Evolutionary conservation across 306 rosid genomes (phyloP), one percentile per base, ranked within the genome.

Genomic region (Fagus crenata): DNA sequence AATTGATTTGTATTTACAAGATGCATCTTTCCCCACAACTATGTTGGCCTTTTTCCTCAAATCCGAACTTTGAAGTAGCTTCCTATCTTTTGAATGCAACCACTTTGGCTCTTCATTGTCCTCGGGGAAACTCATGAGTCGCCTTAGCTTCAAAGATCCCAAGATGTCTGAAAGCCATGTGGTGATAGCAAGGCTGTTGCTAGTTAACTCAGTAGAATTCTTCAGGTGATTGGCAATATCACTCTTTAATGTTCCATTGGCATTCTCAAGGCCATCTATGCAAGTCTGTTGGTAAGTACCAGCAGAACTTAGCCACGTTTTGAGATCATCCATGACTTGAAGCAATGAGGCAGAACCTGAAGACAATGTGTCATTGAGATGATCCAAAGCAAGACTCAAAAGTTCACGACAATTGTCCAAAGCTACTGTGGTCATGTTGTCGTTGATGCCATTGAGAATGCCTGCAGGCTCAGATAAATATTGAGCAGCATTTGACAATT

Each of bases 231-330:
- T 83, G 8, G 1, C 53, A 71, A 84, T 35, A 17, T 18, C 60
- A 22, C 2, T 42, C 49, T 69, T 69, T 9, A 85, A 6, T 6
- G 72, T 71, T 60, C 53, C 59, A 61, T 84, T 84, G 39, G 69
- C 78, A 3, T 86, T 86, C 13, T 81, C 82, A 15, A 93, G 41
- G 31, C 83, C 92, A 4, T 93, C 98, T 22, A 83, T 84, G 84
- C 97, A 93, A 2, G 96, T 91, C 31, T 93, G 86, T 51, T 83
- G 90, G 75, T 78, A 85, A 22, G 98, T 91, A 36, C 90, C 93
- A 69, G 97, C 90, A 46, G 93, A 83, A 78, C 92, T 91, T 53
- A 91, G 69, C 98, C 97, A 90, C 14, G 98, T 93, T 71, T 75
- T 31, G 15, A 91, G 89, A 81, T 91, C 96, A 18, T 88, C 93